Percentiles rank a stretch among this genome's conserved stretches.
Evolutionary conservation across 2,329 filamentous ascomycete species (phyloP).

Genomic region (Trichoderma sp.): DNA sequence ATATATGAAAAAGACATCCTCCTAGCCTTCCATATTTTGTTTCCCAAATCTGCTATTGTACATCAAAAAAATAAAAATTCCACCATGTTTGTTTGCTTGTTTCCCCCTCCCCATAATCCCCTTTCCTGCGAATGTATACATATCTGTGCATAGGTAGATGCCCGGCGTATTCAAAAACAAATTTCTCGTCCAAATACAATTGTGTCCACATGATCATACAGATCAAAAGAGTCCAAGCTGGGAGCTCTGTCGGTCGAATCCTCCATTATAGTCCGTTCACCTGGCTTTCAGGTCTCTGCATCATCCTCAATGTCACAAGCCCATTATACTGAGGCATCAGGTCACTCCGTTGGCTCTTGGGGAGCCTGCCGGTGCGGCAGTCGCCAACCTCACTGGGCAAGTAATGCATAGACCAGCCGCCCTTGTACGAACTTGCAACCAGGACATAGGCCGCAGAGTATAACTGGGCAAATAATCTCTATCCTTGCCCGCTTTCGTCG

Average conservation of each 20-base stretch:
- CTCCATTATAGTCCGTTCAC: background rate
- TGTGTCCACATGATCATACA: background rate
- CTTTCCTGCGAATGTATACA: background rate
- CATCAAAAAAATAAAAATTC: slow-evolving; percentile 11
- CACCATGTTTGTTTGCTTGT: slow-evolving; percentile 6
- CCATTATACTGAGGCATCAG: background rate
- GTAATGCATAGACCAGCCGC: background rate
- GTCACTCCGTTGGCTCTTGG: background rate
- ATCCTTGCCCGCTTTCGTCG: background rate
- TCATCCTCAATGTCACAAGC: background rate
- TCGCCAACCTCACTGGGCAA: background rate
- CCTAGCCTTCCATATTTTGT: slow-evolving; percentile 1
- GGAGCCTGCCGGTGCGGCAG: background rate
- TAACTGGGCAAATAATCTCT: background rate
- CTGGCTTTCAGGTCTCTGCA: background rate
- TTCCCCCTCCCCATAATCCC: background rate
- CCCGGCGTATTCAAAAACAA: background rate
- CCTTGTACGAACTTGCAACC: background rate
- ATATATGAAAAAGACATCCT: background rate
- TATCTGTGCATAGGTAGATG: background rate
- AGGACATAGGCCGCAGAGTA: background rate
- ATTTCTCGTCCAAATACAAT: background rate
- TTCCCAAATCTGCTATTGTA: slow-evolving; percentile 19
- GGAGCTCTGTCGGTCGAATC: background rate
- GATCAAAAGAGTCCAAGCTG: background rate